phyloP scores from a whole-genome alignment of 345 rosid species.

The Citrus glauca region DNA sequence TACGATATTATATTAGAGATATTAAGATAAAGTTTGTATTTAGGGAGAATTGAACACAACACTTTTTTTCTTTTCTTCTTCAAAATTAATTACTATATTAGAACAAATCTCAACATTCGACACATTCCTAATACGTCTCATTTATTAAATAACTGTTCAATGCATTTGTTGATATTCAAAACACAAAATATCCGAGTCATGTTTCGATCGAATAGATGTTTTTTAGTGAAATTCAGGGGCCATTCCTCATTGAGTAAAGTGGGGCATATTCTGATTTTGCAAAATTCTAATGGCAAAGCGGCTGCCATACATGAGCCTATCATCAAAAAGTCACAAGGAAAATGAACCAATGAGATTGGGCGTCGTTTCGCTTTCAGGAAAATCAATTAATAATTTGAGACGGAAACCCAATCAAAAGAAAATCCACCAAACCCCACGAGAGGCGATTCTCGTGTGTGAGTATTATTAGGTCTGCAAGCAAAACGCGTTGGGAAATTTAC shows the following conservation, averaged over 20 bases:
- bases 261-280: constrained; percentile 3
- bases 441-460: not conserved
- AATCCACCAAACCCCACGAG: not conserved
- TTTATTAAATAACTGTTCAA: not conserved
- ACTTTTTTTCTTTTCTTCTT: too few species aligned
- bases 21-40: too few species aligned
- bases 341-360: not conserved
- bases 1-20: too few species aligned
- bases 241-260: not conserved
- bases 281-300: not conserved
- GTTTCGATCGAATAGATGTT: not conserved
- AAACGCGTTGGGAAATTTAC: not conserved
- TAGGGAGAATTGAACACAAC: too few species aligned
- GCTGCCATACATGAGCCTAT: not conserved
- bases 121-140: not conserved
- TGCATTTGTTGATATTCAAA: not conserved
- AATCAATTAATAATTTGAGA: not conserved
- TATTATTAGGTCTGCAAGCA: not conserved
- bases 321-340: not conserved
- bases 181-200: not conserved
- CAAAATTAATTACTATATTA: too few species aligned
- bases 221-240: not conserved
- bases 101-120: too few species aligned
- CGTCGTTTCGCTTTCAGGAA: not conserved
- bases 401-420: not conserved